A percentile compares a stretch with the other conserved stretches of the same genome.
Evolutionary conservation across 345 rosid genomes (phyloP).

Genomic region (Erysimum cheiranthoides): DNA sequence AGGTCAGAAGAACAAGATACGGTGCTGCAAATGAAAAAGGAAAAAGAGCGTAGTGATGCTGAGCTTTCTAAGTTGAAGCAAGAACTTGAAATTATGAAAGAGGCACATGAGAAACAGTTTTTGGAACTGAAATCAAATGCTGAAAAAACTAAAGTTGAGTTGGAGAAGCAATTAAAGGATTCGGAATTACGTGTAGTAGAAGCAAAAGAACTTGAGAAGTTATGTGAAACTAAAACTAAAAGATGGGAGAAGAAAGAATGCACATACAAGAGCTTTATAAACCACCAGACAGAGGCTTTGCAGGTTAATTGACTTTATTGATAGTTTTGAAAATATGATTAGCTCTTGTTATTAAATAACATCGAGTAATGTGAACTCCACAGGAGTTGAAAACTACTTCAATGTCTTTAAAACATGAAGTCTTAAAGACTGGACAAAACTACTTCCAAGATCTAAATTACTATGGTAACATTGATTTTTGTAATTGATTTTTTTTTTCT

Average conservation of each 20-base stretch:
- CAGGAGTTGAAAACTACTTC: constrained; percentile 72
- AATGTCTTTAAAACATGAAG: constrained; percentile 66
- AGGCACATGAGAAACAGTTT: constrained; percentile 54
- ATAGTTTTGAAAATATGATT: constrained; percentile 26
- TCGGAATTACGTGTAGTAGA: constrained; percentile 56
- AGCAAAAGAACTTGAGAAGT: constrained; percentile 70
- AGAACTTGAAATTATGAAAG: constrained; percentile 59
- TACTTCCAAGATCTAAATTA: constrained; percentile 60
- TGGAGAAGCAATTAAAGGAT: constrained; percentile 63
- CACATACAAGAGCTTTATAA: constrained; percentile 58
- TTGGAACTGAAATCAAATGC: constrained; percentile 55
- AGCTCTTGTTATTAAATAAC: not conserved
- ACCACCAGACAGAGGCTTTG: constrained; percentile 57
- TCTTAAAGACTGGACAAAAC: constrained; percentile 57
- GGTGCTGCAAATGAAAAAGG: constrained; percentile 53
- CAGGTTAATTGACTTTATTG: constrained; percentile 53
- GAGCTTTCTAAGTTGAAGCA: constrained; percentile 63
- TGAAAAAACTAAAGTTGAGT: constrained; percentile 52
- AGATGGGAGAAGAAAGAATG: constrained; percentile 75
- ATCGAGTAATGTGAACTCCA: constrained; percentile 27
- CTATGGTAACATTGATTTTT: constrained; percentile 58
- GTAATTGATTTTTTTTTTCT: not conserved
- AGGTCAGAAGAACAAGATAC: constrained; percentile 58
- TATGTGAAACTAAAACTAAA: constrained; percentile 60
- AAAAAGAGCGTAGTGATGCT: constrained; percentile 52